Base-by-base conservation (phyloP, 306 rosid genomes). In the Erythrophleum fordii region DNA sequence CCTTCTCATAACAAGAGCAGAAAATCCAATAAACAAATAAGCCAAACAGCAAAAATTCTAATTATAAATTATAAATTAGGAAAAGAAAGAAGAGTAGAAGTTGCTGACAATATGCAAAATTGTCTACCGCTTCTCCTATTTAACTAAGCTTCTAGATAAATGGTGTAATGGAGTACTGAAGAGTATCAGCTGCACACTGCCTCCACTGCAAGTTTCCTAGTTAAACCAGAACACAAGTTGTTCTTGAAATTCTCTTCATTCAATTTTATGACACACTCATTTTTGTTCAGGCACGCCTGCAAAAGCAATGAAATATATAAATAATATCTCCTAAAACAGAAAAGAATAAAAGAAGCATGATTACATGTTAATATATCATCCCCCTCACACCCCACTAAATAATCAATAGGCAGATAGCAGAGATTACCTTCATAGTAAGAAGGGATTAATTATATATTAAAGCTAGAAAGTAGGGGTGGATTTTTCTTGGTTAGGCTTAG, bases 201-300 rank as follows among this genome's bases (percentile, higher is more conserved):
- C 87, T 95, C 94, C 56, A 90, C 94, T 6, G 97, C 99, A 79
- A 92, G 93, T 87, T 89, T 95, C 91, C 85, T 87, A 3, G 87
- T 75, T 66, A 75, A 81, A 52, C 76, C 79, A 25, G 81, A 65
- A 69, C 97, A 91, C 83, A 83, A 60, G 82, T 79, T 80, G 78
- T 31, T 81, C 9, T 81, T 80, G 85, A 91, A 92, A 48, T 83
- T 89, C 75, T 88, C 91, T 78, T 83, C 90, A 52, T 61, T 82
- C 81, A 91, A 31, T 77, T 86, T 87, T 75, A 92, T 52, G 65
- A 77, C 85, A 83, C 97, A 90, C 14, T 89, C 85, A 20, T 81
- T 89, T 83, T 92, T 87, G 77, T 90, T 86, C 45, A 92, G 85
- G 82, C 97, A 87, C 9, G 83, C 85, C 95, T 91, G 91, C 90